Evolutionary conservation across 2,329 filamentous ascomycete species (phyloP).

Genomic region (Pseudogymnoascus sp.): DNA sequence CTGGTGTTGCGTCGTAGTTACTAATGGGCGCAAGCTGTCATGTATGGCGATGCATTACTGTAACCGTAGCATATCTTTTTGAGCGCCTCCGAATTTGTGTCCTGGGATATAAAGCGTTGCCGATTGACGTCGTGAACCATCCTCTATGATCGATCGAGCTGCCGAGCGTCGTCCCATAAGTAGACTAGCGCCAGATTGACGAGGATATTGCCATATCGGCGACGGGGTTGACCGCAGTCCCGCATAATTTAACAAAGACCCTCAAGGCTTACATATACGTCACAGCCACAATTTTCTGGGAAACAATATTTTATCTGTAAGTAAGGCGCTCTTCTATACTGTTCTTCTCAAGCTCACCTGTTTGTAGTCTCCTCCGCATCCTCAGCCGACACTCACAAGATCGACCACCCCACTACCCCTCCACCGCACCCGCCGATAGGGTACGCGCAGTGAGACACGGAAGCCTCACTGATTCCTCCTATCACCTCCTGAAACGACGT

Average conservation of each 20-base stretch:
- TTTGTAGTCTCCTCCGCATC: background rate
- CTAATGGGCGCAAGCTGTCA: background rate
- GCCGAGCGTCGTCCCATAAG: background rate
- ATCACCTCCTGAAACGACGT: background rate
- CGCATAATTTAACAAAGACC: conserved; percentile 4
- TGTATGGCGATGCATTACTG: background rate
- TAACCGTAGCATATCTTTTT: background rate
- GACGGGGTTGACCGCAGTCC: background rate
- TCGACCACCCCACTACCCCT: conserved; percentile 3
- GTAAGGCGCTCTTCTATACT: background rate
- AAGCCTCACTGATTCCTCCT: background rate
- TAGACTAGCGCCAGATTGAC: conserved; percentile 6
- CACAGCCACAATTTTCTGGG: background rate
- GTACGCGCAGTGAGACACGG: conserved; percentile 6
- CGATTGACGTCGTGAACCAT: background rate
- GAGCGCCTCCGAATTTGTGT: background rate
- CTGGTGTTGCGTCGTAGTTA: background rate
- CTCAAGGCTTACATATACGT: conserved; percentile 7
- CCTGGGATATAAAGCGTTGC: background rate
- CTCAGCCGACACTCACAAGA: background rate
- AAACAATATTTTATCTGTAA: background rate
- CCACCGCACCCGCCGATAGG: background rate
- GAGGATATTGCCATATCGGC: conserved; percentile 2
- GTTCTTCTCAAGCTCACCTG: background rate
- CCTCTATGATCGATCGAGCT: background rate